Base-by-base conservation (phyloP, 139 green algal species). In the Astrephomene gubernaculifera region DNA sequence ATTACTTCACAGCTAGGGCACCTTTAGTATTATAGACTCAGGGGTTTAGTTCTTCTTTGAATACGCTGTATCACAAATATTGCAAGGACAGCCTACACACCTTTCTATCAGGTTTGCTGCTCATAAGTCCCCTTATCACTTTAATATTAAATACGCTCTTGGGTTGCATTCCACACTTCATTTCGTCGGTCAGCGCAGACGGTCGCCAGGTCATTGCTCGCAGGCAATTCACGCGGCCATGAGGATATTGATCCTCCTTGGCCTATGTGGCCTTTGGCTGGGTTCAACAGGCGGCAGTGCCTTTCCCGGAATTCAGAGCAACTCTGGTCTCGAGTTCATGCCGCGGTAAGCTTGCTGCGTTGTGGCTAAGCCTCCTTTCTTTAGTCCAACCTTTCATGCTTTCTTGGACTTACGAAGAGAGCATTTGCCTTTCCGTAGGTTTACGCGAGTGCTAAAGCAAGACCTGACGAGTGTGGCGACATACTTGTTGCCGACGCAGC, bases 401-500 rank as follows among this genome's bases (percentile, higher is more conserved):
- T 24, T 17, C 39, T 9, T 39, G 8, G n/a, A 8, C 63, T 24
- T 39, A 24, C 39, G n/a, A 41, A 6, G 6, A 17, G 12, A 9
- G 41, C n/a, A 39, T 41, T 17, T 41, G 63, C 19, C 12, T 41
- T 39, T 49, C 12, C 57, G 44, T 72, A 87, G 83, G 72, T 87
- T 87, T 29, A 81, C 70, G 0, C 75, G 83, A 27, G 45, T 78
- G 12, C 24, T 87, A 2, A 52, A 33, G 29, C 45, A 76, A n/a
- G 60, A 82, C n/a, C 41, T 78, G 4, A 64, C 31, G 8, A 70
- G 17, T 25, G 63, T 78, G 10, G 38, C 57, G 0, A 68, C 54
- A 4, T 88, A 88, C 31, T 52, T 88, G 52, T 6, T 88, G 10
- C 83, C 83, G 1, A 78, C 65, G 12, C 19, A 83, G 63, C 52